A percentile compares a stretch with the other conserved stretches of the same genome.
Evolutionary conservation across 2,329 filamentous ascomycete genomes (phyloP).

Genomic region (Fusarium ramigenum): DNA sequence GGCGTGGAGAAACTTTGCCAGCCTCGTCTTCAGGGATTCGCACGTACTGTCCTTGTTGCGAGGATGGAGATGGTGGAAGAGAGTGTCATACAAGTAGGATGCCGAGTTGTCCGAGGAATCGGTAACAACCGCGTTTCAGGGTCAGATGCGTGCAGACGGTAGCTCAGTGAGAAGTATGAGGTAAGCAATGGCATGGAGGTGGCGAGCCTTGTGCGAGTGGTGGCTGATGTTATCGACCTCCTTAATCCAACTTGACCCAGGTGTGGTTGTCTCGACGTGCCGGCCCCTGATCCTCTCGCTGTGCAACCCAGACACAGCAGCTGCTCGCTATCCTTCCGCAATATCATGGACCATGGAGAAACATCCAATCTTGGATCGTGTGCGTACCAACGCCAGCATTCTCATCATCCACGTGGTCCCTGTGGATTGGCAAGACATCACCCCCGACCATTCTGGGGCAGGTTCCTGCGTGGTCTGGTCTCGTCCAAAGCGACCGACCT

Average conservation of each 20-base stretch:
- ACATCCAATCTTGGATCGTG: not conserved
- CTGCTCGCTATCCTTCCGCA: no score
- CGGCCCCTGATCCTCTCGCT: not conserved
- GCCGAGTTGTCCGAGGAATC: not conserved
- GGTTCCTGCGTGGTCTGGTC: accelerated
- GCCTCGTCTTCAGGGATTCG: not conserved
- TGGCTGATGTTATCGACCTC: not conserved
- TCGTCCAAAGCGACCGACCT: not conserved
- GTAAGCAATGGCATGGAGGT: accelerated
- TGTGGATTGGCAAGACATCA: accelerated
- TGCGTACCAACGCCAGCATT: accelerated
- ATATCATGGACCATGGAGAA: not conserved
- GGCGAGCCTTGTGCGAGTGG: accelerated
- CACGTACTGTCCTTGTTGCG: no score
- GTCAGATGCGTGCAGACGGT: no score
- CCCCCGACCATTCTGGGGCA: not conserved
- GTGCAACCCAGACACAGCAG: not conserved
- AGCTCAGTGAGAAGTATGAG: not conserved
- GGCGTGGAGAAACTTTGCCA: accelerated
- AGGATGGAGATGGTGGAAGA: not conserved
- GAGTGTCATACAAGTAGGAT: not conserved
- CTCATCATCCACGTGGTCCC: accelerated
- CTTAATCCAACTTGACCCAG: no score
- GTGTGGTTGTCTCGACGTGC: not conserved
- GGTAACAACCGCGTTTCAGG: no score